Base-by-base conservation (phyloP, 2,329 filamentous ascomycete genomes). In the Periconia macrospinosa region DNA sequence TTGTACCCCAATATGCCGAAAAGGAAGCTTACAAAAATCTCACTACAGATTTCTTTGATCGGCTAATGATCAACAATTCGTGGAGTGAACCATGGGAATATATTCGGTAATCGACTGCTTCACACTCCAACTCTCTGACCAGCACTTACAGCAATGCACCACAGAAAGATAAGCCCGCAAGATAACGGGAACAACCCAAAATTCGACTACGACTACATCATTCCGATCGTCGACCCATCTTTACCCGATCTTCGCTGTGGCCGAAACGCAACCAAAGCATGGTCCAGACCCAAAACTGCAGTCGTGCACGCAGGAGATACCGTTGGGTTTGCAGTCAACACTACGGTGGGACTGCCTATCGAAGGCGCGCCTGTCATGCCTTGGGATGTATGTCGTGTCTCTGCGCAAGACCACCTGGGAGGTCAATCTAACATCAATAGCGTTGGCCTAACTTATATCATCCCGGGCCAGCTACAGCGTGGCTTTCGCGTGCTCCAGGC, bases 61-160 rank as follows among this genome's bases (percentile, higher is more conserved):
- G 55, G 8, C 45, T 62, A 6, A 53, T 62, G n/a, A 7, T 55
- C 17, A 56, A 62, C 30, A 47, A 52, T 33, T 55, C 23, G 30
- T 60, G 53, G 53, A 40, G 53, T 11, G 40, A 58, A 41, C 48
- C 57, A 15, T 62, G 57, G 57, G 57, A 60, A 54, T 60, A 62
- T 46, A 52, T 62, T 23, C 55, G 59, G 56, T 56, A 53, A 13
- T 20, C 41, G 30, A 37, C 5, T 17, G 23, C 8, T 33, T 37
- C 41, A 15, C 15, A 10, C 15, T 11, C 10, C 37, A 3, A 11
- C 15, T 8, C 23, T 27, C 37, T 3, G 6, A 41, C 10, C 37
- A 41, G 3, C 37, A n/a, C 13, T 19, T n/a, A n/a, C 27, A 35
- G 35, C 53, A 3, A 3, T 27, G 23, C 23, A 3, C 23, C 23